These are phyloP conservation scores for Termitomyces sp. DNA, from an alignment of 768 basidiomycete species.

Conservation along the genomic window DNA sequence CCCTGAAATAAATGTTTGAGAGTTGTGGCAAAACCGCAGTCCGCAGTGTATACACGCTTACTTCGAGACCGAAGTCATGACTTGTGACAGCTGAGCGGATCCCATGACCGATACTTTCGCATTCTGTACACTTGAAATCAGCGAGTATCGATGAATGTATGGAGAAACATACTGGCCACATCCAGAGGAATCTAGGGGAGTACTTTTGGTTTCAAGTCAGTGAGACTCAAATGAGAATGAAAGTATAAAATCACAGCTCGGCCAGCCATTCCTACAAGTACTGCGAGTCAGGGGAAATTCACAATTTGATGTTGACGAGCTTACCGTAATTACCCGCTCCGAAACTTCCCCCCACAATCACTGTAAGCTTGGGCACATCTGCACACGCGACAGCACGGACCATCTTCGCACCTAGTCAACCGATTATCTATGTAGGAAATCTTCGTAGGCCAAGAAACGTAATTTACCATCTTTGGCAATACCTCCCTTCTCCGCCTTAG, in stretches of 20 bases:
- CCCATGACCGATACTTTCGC: slow-evolving; percentile 96
- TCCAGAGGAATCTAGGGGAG: slow-evolving; percentile 93
- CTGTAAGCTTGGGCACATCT: slow-evolving; percentile 91
- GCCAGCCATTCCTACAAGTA: slow-evolving; percentile 76
- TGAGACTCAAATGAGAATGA: background rate
- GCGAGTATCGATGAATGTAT: slow-evolving; percentile 1
- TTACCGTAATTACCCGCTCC: slow-evolving; percentile 93
- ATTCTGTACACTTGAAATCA: slow-evolving; percentile 43
- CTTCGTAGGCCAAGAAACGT: background rate
- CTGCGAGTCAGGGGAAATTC: background rate
- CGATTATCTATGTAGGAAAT: background rate
- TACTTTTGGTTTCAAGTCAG: slow-evolving; percentile 45
- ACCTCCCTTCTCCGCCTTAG: slow-evolving; percentile 89
- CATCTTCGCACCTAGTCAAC: slow-evolving; percentile 75
- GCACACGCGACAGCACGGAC: slow-evolving; percentile 92
- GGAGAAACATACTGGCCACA: slow-evolving; percentile 79
- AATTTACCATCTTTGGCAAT: slow-evolving; percentile 83
- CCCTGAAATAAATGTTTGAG: slow-evolving; percentile 36
- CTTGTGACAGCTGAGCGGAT: slow-evolving; percentile 85
- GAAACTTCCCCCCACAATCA: slow-evolving; percentile 89
- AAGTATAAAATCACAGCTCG: slow-evolving; percentile 63
- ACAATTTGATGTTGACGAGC: slow-evolving; percentile 13
- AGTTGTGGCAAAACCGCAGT: background rate
- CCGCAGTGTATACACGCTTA: slow-evolving; percentile 21
- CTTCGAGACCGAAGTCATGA: slow-evolving; percentile 89